A percentile compares a stretch with the other conserved stretches of the same genome.
Evolutionary conservation across 352 stramenopile species (phyloP).

Genomic region (Phytophthora chlamydospora): DNA sequence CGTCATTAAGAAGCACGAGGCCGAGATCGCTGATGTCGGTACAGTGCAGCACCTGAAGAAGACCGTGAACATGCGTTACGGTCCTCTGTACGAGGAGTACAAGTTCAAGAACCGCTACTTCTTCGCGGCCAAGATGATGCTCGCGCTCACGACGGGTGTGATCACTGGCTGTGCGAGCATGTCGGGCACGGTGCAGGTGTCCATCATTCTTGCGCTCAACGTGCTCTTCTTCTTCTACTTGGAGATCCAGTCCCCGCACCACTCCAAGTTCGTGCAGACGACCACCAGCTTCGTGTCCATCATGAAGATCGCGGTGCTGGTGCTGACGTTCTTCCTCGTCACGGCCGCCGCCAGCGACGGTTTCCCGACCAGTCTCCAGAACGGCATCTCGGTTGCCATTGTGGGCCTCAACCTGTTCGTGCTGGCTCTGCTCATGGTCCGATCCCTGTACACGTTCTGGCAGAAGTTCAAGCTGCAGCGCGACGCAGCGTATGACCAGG

Average conservation of each 20-base stretch:
- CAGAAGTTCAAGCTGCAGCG: slow-evolving; percentile 77
- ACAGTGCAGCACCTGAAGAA: slow-evolving; percentile 84
- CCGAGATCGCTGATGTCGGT: slow-evolving; percentile 78
- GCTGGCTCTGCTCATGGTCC: slow-evolving; percentile 67
- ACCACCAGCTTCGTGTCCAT: slow-evolving; percentile 77
- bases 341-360: slow-evolving; percentile 56
- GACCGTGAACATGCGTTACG: slow-evolving; percentile 80
- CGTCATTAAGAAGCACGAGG: slow-evolving; percentile 76
- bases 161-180: slow-evolving; percentile 65
- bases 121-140: slow-evolving; percentile 82
- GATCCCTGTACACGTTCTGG: slow-evolving; percentile 75
- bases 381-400: slow-evolving; percentile 72
- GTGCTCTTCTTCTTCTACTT: slow-evolving; percentile 80
- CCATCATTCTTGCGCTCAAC: slow-evolving; percentile 59
- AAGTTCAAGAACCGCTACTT: slow-evolving; percentile 90
- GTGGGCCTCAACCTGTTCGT: slow-evolving; percentile 74
- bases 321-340: slow-evolving; percentile 79
- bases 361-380: slow-evolving; percentile 67
- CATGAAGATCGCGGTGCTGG: slow-evolving; percentile 78
- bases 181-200: slow-evolving; percentile 54
- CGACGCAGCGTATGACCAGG: slow-evolving; percentile 60
- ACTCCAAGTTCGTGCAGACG: slow-evolving; percentile 76
- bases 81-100: slow-evolving; percentile 88
- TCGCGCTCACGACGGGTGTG: slow-evolving; percentile 66
- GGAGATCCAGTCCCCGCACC: slow-evolving; percentile 69